Conservation (phyloP, 805 yeast species). For the Grigorovia yakushimaensis region DNA sequence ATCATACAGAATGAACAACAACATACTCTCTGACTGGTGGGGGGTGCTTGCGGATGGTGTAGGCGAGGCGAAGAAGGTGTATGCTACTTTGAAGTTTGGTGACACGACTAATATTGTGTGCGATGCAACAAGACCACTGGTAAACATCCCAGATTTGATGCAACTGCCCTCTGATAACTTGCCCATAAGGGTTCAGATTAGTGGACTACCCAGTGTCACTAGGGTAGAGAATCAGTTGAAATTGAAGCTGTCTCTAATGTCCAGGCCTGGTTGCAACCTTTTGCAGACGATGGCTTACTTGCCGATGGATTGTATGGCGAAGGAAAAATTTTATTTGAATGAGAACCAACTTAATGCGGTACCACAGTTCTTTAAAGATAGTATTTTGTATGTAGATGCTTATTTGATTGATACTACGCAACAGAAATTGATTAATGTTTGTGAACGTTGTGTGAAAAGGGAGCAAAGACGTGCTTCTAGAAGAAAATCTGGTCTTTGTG, state of each 20-base stretch:
- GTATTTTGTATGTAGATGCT: conserved; percentile 62
- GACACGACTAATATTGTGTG: neutral
- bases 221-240: conserved; percentile 96
- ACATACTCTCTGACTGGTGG: neutral
- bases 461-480: conserved; percentile 92
- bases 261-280: conserved; percentile 43
- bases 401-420: conserved; percentile 55
- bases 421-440: conserved; percentile 57
- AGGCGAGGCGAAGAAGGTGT: neutral
- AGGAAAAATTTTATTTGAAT: conserved; percentile 67
- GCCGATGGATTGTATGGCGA: conserved; percentile 81
- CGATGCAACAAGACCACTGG: neutral
- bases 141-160: neutral
- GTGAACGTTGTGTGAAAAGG: conserved; percentile 81
- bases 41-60: neutral
- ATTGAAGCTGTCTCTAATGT: conserved; percentile 45
- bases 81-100: neutral
- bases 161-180: conserved; percentile 17
- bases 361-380: conserved; percentile 47
- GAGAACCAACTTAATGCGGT: conserved; percentile 42
- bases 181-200: conserved; percentile 39
- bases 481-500: conserved; percentile 72
- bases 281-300: conserved; percentile 70
- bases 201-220: conserved; percentile 66
- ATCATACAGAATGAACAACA: neutral